Evolutionary conservation across 495 filamentous ascomycete species (phyloP).

Genomic region (Trichocladium uniseriatum): DNA sequence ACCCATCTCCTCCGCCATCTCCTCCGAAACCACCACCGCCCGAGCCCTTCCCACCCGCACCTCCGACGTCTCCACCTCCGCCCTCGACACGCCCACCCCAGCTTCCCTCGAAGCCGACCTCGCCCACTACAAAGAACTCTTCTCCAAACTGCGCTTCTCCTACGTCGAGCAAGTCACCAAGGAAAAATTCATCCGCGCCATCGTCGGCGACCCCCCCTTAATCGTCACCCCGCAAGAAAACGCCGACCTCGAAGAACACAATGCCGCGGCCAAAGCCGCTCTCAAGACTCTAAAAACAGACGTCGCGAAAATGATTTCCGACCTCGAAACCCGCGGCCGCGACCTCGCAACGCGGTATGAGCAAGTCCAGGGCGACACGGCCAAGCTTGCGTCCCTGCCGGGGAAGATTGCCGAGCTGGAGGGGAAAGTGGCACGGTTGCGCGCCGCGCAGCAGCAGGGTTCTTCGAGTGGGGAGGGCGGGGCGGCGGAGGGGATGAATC

Average conservation of each 20-base stretch:
- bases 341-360: constrained; percentile 53
- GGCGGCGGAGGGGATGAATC: constrained; percentile 32
- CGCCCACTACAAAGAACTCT: constrained; percentile 87
- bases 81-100: constrained; percentile 60
- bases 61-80: constrained; percentile 60
- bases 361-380: constrained; percentile 51
- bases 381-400: constrained; percentile 52
- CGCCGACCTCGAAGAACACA: constrained; percentile 61
- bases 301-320: constrained; percentile 59
- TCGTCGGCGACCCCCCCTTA: constrained; percentile 77
- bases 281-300: constrained; percentile 72
- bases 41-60: constrained; percentile 36
- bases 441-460: constrained; percentile 28
- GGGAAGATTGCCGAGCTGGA: constrained; percentile 54
- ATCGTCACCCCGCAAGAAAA: constrained; percentile 79
- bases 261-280: constrained; percentile 61
- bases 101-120: constrained; percentile 74
- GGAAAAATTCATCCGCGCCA: constrained; percentile 67
- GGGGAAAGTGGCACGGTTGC: constrained; percentile 46
- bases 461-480: constrained; percentile 3
- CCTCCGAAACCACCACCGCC: constrained; percentile 12
- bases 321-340: constrained; percentile 59
- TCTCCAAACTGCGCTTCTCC: constrained; percentile 91
- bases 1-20: constrained; percentile 43
- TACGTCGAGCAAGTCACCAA: constrained; percentile 78